A percentile compares a stretch with the other conserved stretches of the same genome.
These are phyloP conservation scores for Ceratobasidium sp. DNA, from an alignment of 1,284 basidiomycete genomes.

Conservation along the genomic window DNA sequence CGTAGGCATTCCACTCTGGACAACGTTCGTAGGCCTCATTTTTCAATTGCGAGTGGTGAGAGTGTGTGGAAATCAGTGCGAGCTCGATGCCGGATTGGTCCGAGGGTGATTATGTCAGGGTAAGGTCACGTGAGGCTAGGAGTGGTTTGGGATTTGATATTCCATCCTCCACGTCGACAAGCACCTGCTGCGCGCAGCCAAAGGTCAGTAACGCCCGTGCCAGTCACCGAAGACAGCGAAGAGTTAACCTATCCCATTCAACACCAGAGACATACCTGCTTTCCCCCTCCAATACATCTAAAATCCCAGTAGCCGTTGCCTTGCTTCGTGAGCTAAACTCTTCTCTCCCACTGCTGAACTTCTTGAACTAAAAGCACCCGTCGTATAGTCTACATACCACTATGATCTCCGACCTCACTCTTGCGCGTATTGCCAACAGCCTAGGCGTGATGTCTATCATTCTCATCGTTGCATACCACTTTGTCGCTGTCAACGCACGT, in stretches of 20 bases:
- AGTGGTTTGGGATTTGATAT: background rate
- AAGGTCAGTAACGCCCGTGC: background rate
- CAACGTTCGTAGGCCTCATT: slow-evolving; percentile 77
- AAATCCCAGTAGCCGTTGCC: background rate
- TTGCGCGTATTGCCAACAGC: slow-evolving; percentile 86
- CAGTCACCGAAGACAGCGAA: no score
- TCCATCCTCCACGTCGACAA: slow-evolving; percentile 17
- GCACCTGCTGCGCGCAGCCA: slow-evolving; percentile 5
- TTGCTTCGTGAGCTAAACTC: slow-evolving; percentile 1
- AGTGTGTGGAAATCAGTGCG: slow-evolving; percentile 34
- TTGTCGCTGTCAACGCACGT: slow-evolving; percentile 84
- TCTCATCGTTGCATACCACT: slow-evolving; percentile 87
- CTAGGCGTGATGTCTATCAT: slow-evolving; percentile 87
- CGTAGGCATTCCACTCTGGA: slow-evolving; percentile 78
- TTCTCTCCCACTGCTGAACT: background rate
- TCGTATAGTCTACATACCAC: background rate
- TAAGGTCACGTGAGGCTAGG: slow-evolving; percentile 16
- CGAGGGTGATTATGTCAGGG: slow-evolving; percentile 24
- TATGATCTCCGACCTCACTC: slow-evolving; percentile 81
- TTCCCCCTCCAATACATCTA: no score
- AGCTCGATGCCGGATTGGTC: slow-evolving; percentile 32
- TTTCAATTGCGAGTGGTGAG: slow-evolving; percentile 51
- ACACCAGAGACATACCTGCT: no score
- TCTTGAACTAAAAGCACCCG: no score
- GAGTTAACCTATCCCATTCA: no score